Base-by-base conservation (phyloP, 2,329 filamentous ascomycete species). In the Microsporum audouinii region DNA sequence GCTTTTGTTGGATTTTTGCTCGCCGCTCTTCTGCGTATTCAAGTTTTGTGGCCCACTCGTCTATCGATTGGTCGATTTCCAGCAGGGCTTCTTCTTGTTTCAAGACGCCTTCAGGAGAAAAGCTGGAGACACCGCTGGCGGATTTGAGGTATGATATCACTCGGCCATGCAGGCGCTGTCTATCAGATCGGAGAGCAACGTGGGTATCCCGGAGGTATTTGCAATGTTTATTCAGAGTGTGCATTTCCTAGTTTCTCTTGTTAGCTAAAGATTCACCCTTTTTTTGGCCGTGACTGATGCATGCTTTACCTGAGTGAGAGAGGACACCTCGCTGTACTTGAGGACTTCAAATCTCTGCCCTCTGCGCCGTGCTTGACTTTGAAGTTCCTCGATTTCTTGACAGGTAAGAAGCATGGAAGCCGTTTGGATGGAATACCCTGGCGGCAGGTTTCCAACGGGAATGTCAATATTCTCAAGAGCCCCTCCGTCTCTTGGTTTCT, bases 11-110 rank as follows among this genome's bases (percentile, higher is more conserved):
- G 51, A 92, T 84, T 5, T 87, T 81, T 14, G 84, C 86, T 45
- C 88, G 84, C 68, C 88, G 80, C 70, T 91, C 89, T 72, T 92
- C 88, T 7, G 88, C 87, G 64, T 87, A 82, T 69, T 91, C 88
- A n/a, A 91, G 81, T 75, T 91, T 91, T 66, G 76, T 79, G 57
- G 88, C 84, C 86, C 88, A 91, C 70, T 90, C 87, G 68, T 91
- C 88, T 64, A 92, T 91, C 2, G 86, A 88, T 14, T 80, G 77
- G 69, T 92, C 88, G 5, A 92, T 81, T 71, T 91, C 88, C 1
- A 85, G 83, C 8, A 92, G 78, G 1, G 87, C 87, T 72, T 91
- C 88, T 71, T 91, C 88, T 70, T 91, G 88, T 75, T 87, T 88
- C 47, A 91, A 78, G 71, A 92, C 83, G 23, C 84, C 85, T 63